phyloP scores from a whole-genome alignment of 2,329 filamentous ascomycete genomes.

The Podosphaera aphanis region DNA sequence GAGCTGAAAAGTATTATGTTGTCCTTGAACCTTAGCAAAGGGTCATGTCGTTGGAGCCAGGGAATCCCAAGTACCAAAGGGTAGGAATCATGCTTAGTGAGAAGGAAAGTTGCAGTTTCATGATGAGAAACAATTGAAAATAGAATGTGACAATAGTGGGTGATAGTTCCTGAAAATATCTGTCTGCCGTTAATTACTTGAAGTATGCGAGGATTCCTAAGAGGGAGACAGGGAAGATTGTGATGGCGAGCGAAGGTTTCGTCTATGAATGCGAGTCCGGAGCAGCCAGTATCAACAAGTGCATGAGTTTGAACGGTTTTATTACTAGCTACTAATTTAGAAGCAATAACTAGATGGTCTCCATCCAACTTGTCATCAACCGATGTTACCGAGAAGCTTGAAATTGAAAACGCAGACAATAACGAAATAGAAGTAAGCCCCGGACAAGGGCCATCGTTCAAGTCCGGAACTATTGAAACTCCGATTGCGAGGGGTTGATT shows the following conservation, averaged over 20 bases:
- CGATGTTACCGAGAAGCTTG: background rate
- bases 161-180: background rate
- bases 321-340: background rate
- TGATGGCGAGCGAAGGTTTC: background rate
- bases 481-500: too few relatives aligned
- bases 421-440: background rate
- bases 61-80: background rate
- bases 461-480: background rate
- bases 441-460: background rate
- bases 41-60: background rate
- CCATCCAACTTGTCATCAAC: background rate
- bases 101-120: background rate
- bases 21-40: background rate
- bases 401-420: background rate
- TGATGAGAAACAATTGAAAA: background rate
- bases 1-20: background rate
- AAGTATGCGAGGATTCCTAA: background rate
- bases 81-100: background rate
- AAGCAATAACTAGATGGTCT: background rate
- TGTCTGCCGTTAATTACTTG: background rate
- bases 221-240: background rate
- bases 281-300: background rate
- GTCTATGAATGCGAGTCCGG: background rate
- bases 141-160: background rate
- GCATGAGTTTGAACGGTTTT: background rate